Conservation (phyloP, 768 basidiomycete species). For the Naganishia vishniacii region DNA sequence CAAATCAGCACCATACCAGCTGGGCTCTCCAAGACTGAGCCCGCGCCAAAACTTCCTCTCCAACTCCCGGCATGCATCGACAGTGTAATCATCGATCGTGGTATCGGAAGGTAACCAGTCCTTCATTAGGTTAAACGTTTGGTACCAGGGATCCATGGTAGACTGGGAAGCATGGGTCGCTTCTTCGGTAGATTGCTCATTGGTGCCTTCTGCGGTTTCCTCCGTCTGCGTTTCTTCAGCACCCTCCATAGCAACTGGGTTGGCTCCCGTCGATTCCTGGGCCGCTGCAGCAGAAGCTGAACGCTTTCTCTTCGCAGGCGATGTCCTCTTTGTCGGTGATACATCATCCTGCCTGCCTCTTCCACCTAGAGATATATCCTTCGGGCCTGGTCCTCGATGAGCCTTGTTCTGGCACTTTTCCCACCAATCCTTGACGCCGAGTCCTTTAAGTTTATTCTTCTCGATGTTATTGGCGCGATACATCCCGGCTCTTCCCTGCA, state of each 20-base stretch:
- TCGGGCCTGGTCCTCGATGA: slow-evolving; percentile 37
- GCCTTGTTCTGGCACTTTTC: slow-evolving; percentile 39
- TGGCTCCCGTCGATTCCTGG: slow-evolving; percentile 8
- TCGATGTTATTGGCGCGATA: slow-evolving; percentile 64
- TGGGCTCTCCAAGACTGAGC: slow-evolving; percentile 76
- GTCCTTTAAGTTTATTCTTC: slow-evolving; percentile 52
- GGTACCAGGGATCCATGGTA: slow-evolving; percentile 54
- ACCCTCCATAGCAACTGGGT: not conserved
- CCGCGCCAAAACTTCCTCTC: slow-evolving; percentile 91
- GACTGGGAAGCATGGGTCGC: slow-evolving; percentile 40
- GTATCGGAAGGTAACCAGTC: slow-evolving; percentile 77
- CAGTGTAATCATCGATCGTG: slow-evolving; percentile 68
- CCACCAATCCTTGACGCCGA: slow-evolving; percentile 47
- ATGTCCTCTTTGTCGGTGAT: slow-evolving; percentile 21
- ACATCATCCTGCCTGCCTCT: not conserved
- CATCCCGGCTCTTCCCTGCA: slow-evolving; percentile 75
- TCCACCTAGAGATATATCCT: slow-evolving; percentile 26
- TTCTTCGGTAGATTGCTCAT: not conserved
- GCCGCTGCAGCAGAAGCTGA: not conserved
- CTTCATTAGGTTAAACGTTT: slow-evolving; percentile 63
- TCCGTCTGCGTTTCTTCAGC: not conserved
- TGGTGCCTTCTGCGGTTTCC: slow-evolving; percentile 1
- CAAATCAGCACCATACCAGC: slow-evolving; percentile 97
- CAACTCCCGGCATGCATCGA: slow-evolving; percentile 77
- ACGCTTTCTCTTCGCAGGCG: slow-evolving; percentile 22